Percentiles rank a stretch among this genome's conserved stretches.
These are phyloP conservation scores for Cladophialophora psammophila DNA, from an alignment of 2,329 filamentous ascomycete genomes.

Conservation along the genomic window DNA sequence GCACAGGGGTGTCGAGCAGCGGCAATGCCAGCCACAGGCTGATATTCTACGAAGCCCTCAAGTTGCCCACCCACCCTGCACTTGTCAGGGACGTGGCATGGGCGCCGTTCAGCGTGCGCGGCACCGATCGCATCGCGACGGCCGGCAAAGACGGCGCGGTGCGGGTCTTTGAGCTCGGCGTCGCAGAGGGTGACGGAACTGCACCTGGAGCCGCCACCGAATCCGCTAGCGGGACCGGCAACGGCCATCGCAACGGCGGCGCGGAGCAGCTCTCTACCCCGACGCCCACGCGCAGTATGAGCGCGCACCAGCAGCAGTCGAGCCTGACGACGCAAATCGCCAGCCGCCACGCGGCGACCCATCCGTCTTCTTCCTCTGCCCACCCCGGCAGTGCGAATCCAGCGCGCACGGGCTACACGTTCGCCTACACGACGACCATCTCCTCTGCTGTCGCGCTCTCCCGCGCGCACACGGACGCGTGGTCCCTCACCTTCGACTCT, in stretches of 20 bases:
- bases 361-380: constrained; percentile 1
- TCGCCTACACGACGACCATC: constrained; percentile 33
- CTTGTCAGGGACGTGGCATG: constrained; percentile 73
- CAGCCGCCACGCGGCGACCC: constrained; percentile 24
- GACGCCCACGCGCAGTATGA: constrained; percentile 7
- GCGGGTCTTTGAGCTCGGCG: constrained; percentile 79
- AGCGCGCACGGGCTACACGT: constrained; percentile 26
- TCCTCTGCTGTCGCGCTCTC: constrained; percentile 20
- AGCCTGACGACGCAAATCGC: constrained; percentile 40
- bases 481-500: constrained; percentile 38
- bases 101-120: constrained; percentile 89
- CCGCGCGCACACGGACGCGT: constrained; percentile 38
- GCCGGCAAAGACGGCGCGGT: constrained; percentile 92
- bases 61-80: constrained; percentile 74
- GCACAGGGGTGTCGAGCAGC: constrained; percentile 1
- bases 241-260: neutral
- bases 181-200: constrained; percentile 8
- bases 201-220: neutral
- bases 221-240: neutral
- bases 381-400: constrained; percentile 18
- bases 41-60: constrained; percentile 79
- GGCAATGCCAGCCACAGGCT: constrained; percentile 65
- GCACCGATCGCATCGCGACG: constrained; percentile 88
- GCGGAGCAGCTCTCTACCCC: constrained; percentile 3
- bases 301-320: constrained; percentile 28